Conservation (phyloP, 2,329 filamentous ascomycete species). For the Sphaceloma murrayae region DNA sequence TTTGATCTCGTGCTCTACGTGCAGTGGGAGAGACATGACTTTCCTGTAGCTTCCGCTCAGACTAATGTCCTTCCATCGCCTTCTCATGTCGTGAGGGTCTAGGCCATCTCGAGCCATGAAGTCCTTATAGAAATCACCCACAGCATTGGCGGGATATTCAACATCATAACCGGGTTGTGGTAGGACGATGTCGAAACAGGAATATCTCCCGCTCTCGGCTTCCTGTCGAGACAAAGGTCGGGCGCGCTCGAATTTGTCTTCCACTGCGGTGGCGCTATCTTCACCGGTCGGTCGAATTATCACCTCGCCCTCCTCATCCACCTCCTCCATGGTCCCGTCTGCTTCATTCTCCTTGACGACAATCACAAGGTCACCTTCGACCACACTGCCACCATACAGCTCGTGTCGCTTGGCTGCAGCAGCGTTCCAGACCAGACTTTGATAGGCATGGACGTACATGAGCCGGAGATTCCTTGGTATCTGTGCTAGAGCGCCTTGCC, state of each 20-base stretch:
- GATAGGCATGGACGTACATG: slow-evolving; percentile 97
- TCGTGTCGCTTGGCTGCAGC: slow-evolving; percentile 74
- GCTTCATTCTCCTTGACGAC: slow-evolving; percentile 37
- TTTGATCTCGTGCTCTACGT: slow-evolving; percentile 57
- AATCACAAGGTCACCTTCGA: slow-evolving; percentile 78
- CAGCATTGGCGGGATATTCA: slow-evolving; percentile 71
- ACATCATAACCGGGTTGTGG: slow-evolving; percentile 90
- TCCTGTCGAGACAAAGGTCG: slow-evolving; percentile 69
- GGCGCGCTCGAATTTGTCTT: slow-evolving; percentile 57
- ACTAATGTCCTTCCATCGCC: slow-evolving; percentile 77
- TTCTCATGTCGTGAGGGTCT: slow-evolving; percentile 77
- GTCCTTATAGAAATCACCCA: slow-evolving; percentile 71
- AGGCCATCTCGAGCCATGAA: slow-evolving; percentile 75
- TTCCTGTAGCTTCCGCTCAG: slow-evolving; percentile 84
- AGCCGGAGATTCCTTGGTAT: slow-evolving; percentile 75
- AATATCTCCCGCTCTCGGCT: slow-evolving; percentile 62
- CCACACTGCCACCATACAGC: slow-evolving; percentile 59
- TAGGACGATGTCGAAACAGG: slow-evolving; percentile 79
- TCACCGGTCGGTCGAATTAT: slow-evolving; percentile 52
- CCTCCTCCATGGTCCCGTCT: slow-evolving; percentile 26
- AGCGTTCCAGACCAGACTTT: slow-evolving; percentile 89
- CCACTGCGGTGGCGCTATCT: slow-evolving; percentile 45
- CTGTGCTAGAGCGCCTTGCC: slow-evolving; percentile 65
- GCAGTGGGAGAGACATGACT: slow-evolving; percentile 60
- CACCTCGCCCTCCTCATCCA: slow-evolving; percentile 55